phyloP scores from a whole-genome alignment of 371 early-diverging fungal genomes.

The Syncephalastrum contaminatum region DNA sequence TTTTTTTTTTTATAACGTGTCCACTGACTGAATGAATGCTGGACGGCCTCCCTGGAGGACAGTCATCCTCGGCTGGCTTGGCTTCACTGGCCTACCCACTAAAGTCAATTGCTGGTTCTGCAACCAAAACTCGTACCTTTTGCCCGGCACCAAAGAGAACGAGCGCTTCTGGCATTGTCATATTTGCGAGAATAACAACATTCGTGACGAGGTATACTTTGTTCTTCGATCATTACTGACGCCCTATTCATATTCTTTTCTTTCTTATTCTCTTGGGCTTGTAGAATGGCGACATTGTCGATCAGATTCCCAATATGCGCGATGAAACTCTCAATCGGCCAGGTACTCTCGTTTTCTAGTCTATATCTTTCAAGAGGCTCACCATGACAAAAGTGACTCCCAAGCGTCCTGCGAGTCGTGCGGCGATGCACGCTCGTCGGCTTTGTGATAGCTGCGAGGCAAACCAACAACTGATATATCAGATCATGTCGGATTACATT shows the following conservation, averaged over 20 bases:
- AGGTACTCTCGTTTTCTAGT: slow-evolving; percentile 14
- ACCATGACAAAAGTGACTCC: not conserved
- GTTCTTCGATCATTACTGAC: not conserved
- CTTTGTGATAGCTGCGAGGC: slow-evolving; percentile 20
- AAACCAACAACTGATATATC: slow-evolving; percentile 19
- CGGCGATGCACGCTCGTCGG: slow-evolving; percentile 3
- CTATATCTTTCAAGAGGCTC: too few relatives aligned
- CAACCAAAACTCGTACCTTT: slow-evolving; percentile 24
- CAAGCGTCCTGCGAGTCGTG: not conserved
- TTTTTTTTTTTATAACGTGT: too few relatives aligned
- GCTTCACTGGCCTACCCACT: slow-evolving; percentile 21
- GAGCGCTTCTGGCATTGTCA: slow-evolving; percentile 21
- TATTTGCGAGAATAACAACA: slow-evolving; percentile 25
- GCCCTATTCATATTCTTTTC: not conserved
- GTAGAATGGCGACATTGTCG: slow-evolving; percentile 26
- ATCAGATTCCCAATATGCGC: slow-evolving; percentile 12
- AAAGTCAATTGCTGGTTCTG: slow-evolving; percentile 37
- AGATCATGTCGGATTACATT: slow-evolving; percentile 25
- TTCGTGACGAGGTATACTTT: slow-evolving; percentile 19
- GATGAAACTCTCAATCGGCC: slow-evolving; percentile 13
- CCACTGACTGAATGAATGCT: too few relatives aligned
- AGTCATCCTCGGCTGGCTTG: slow-evolving; percentile 10
- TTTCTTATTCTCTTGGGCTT: too few relatives aligned
- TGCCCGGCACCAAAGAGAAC: slow-evolving; percentile 19
- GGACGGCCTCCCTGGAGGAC: slow-evolving; percentile 9